Evolutionary conservation across 108 stramenopile genomes (phyloP), one percentile per base, ranked within the genome.

Genomic region (Nitzschia sp.): DNA sequence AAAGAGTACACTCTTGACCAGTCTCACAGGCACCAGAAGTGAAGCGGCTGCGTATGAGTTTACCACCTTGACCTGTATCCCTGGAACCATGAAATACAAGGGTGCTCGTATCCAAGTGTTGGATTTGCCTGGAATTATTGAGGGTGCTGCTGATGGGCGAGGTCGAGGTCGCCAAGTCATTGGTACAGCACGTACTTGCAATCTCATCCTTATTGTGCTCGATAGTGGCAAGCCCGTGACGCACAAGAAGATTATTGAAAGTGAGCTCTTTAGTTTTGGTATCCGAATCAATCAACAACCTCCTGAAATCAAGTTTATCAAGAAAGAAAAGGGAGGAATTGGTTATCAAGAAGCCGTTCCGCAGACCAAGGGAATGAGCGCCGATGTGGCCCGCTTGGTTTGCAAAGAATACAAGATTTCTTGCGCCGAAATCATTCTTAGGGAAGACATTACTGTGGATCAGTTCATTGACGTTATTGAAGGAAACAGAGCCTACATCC

Each of bases 81-180:
- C 99, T 10, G 99, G 99, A 41, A 98, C 96, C 9, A 92, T 99
- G 93, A 87, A 97, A 66, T 99, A 84, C 71, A 91, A 94, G 57
- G 97, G 99, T 15, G 97, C 99, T n/a, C 77, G 94, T 54, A 97
- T 99, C 56, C 98, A 99, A 81, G 93, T 99, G 22, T 69, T 99
- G 38, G 99, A 99, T 80, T 79, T 99, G 54, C 99, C 99, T 15
- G 99, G 99, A 41, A 94, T 99, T 57, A 99, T 99, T 70, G 98
- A 99, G 77, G 98, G 98, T 17, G 97, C 98, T 8, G 97, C 97
- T 52, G 96, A 97, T 77, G 97, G 98, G 26, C 94, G 96, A 61
- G 99, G 99, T 67, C 87, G 97, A 37, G 97, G 97, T 46, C 85
- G 96, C 46, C 96, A 97, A 70, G 96, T 97, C 57, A 96, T 97